phyloP scores from a whole-genome alignment of 1,284 basidiomycete genomes.

The Anthracocystis walkeri region DNA sequence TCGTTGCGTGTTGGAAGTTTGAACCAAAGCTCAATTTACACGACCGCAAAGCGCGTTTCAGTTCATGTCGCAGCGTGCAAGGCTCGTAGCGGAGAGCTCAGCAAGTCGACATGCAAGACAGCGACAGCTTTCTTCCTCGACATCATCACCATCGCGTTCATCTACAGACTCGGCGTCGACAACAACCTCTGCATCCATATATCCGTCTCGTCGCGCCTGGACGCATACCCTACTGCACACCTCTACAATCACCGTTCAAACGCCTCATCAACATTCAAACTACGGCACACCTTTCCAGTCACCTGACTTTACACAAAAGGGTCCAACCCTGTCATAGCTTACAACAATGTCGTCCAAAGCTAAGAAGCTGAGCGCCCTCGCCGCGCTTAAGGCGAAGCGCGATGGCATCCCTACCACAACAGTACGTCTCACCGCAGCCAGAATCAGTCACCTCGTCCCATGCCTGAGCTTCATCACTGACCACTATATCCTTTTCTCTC shows the following conservation, averaged over 20 bases:
- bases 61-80: neutral
- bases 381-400: slow-evolving; percentile 66
- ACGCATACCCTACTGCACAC: neutral
- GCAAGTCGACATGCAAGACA: neutral
- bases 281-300: neutral
- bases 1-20: slow-evolving; percentile 2
- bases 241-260: neutral
- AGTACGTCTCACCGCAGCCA: slow-evolving; percentile 13
- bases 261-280: neutral
- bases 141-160: neutral
- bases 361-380: slow-evolving; percentile 62
- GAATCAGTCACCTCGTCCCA: neutral
- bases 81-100: neutral
- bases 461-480: neutral
- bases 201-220: neutral
- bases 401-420: slow-evolving; percentile 41
- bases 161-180: neutral
- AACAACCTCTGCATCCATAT: neutral
- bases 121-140: neutral
- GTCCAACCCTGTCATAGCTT: neutral
- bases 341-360: slow-evolving; percentile 50
- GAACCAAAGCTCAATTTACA: neutral
- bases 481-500: slow-evolving; percentile 1
- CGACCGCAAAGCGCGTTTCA: slow-evolving; percentile 4
- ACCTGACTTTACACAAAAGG: neutral